Evolutionary conservation across 1,284 basidiomycete species (phyloP).

Genomic region (Porogramme epimiltina): DNA sequence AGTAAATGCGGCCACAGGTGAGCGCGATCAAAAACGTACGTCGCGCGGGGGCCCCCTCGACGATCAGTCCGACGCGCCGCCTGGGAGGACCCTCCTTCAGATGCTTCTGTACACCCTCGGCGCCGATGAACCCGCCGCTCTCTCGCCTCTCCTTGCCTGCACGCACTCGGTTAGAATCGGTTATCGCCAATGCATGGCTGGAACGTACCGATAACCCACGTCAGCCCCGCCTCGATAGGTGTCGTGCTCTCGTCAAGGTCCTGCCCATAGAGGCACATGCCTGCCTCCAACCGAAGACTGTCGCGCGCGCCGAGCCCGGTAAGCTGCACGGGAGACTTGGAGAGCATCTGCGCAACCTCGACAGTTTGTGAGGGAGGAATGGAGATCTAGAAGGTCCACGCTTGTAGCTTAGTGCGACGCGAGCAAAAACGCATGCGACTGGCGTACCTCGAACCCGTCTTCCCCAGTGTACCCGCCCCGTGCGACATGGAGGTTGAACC

Average conservation of each 20-base stretch:
- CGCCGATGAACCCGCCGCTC: slow-evolving; percentile 80
- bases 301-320: slow-evolving; percentile 94
- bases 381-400: slow-evolving; percentile 65
- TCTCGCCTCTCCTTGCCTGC: slow-evolving; percentile 82
- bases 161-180: not conserved
- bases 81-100: slow-evolving; percentile 81
- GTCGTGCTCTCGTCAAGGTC: slow-evolving; percentile 88
- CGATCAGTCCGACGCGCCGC: slow-evolving; percentile 82
- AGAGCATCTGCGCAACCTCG: slow-evolving; percentile 74
- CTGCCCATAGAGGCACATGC: slow-evolving; percentile 97
- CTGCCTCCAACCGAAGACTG: slow-evolving; percentile 91
- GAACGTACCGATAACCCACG: slow-evolving; percentile 87
- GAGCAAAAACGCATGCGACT: not conserved
- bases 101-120: slow-evolving; percentile 77
- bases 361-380: slow-evolving; percentile 81
- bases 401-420: not conserved
- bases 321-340: slow-evolving; percentile 76
- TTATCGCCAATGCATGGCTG: not conserved
- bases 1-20: too few species aligned
- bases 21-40: slow-evolving; percentile 41
- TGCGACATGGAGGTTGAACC: slow-evolving; percentile 86
- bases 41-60: slow-evolving; percentile 87
- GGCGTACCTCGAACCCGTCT: slow-evolving; percentile 90
- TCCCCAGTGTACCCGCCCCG: slow-evolving; percentile 99
- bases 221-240: slow-evolving; percentile 89